Conservation (phyloP, 345 rosid genomes). For the Pelargonium nanum region DNA sequence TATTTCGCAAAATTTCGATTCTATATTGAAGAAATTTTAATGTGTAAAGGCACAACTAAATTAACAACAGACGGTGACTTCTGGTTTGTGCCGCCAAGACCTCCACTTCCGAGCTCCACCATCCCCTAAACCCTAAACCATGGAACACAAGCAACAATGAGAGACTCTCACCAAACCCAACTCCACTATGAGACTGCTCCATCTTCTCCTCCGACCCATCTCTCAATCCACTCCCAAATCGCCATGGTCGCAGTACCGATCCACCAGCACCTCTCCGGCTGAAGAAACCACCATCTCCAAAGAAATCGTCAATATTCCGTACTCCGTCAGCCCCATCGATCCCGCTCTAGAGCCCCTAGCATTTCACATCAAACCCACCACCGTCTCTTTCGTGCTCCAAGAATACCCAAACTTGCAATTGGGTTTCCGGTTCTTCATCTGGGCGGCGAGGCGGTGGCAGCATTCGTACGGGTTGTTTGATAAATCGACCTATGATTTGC, state of each 20-base stretch:
- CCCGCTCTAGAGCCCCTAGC: conserved; percentile 51
- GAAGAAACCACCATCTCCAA: conserved; percentile 14
- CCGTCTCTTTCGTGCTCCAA: conserved; percentile 39
- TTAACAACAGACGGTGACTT: too few species aligned
- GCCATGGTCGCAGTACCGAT: neutral
- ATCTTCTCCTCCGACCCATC: neutral
- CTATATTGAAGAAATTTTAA: too few species aligned
- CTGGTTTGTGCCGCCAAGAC: too few species aligned
- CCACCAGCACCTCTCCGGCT: neutral
- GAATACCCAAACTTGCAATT: conserved; percentile 26
- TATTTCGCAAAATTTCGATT: too few species aligned
- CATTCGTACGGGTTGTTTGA: conserved; percentile 28
- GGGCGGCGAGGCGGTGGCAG: conserved; percentile 52
- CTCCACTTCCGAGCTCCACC: neutral
- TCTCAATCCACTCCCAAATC: neutral
- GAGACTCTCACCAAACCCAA: neutral
- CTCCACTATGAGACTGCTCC: neutral
- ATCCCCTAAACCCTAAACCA: neutral
- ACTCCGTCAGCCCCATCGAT: conserved; percentile 42
- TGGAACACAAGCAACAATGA: neutral
- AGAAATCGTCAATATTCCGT: conserved; percentile 42
- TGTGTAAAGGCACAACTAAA: too few species aligned
- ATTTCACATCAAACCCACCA: conserved; percentile 40
- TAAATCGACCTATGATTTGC: conserved; percentile 29
- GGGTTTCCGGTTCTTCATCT: conserved; percentile 72